Conservation (phyloP, 345 rosid genomes). For the Gossypium rotundifolium region DNA sequence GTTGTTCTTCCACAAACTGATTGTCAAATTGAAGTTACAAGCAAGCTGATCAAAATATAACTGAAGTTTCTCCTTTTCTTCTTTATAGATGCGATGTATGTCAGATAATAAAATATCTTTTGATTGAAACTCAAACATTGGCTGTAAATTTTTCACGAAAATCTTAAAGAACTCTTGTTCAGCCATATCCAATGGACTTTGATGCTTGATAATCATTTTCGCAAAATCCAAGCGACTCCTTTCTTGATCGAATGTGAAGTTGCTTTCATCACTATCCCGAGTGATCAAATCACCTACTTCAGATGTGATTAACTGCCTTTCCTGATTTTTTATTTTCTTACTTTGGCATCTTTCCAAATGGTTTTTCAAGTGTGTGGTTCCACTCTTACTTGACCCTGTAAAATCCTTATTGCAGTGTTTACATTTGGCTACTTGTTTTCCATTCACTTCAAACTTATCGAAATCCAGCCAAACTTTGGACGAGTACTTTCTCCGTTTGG, state of each 20-base stretch:
- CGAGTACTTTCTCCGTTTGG: background rate
- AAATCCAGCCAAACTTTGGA: background rate
- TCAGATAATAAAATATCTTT: background rate
- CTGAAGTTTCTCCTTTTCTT: background rate
- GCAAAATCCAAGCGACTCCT: background rate
- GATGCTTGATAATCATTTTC: background rate
- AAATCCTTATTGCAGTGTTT: background rate
- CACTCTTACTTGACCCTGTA: background rate
- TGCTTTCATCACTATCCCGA: background rate
- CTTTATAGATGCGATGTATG: background rate
- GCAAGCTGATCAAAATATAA: background rate
- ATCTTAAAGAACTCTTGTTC: background rate
- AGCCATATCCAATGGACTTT: background rate
- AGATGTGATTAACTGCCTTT: background rate
- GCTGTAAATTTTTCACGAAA: background rate
- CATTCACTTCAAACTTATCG: background rate
- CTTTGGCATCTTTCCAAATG: background rate
- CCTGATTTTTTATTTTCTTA: background rate
- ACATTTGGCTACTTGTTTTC: background rate
- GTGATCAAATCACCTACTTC: background rate
- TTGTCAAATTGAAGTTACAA: background rate
- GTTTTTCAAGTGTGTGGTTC: background rate
- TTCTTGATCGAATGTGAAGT: background rate
- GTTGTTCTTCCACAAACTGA: background rate
- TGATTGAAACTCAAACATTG: background rate